Conservation (phyloP, 805 yeast genomes). For the Cyberlindnera samutprakarnensis region DNA sequence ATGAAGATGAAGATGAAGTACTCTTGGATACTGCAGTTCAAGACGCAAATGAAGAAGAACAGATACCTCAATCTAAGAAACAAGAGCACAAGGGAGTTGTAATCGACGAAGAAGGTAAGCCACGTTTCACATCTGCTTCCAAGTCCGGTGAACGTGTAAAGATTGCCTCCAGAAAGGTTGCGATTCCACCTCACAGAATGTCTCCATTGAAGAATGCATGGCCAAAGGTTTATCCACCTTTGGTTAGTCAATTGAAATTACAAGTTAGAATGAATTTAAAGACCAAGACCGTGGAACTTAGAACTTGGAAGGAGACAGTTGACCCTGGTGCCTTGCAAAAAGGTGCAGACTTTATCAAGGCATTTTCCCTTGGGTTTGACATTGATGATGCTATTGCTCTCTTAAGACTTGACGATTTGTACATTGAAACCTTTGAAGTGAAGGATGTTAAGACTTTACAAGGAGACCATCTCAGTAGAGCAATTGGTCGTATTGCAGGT, state of each 20-base stretch:
- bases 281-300: conserved; percentile 80
- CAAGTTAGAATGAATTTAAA: conserved; percentile 94
- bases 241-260: conserved; percentile 88
- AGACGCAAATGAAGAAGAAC: conserved; percentile 12
- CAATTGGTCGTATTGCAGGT: conserved; percentile 99
- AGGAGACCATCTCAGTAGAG: conserved; percentile 97
- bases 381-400: conserved; percentile 95
- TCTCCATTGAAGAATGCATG: conserved; percentile 84
- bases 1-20: conserved; percentile 28
- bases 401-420: conserved; percentile 88
- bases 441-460: conserved; percentile 93
- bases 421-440: conserved; percentile 93
- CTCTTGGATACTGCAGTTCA: conserved; percentile 30
- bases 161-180: conserved; percentile 78
- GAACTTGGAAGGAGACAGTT: conserved; percentile 72
- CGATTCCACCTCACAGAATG: conserved; percentile 97
- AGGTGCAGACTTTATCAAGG: conserved; percentile 95
- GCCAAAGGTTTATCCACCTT: conserved; percentile 92
- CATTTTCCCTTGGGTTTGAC: conserved; percentile 94
- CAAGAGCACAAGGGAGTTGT: conserved; percentile 25
- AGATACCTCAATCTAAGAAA: conserved; percentile 13
- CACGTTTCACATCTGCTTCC: conserved; percentile 71
- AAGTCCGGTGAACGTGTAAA: conserved; percentile 56
- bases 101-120: conserved; percentile 78
- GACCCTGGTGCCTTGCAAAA: conserved; percentile 95